These are phyloP conservation scores for Akanthomyces dipterigenus DNA, from an alignment of 2,329 filamentous ascomycete genomes.

Conservation along the genomic window DNA sequence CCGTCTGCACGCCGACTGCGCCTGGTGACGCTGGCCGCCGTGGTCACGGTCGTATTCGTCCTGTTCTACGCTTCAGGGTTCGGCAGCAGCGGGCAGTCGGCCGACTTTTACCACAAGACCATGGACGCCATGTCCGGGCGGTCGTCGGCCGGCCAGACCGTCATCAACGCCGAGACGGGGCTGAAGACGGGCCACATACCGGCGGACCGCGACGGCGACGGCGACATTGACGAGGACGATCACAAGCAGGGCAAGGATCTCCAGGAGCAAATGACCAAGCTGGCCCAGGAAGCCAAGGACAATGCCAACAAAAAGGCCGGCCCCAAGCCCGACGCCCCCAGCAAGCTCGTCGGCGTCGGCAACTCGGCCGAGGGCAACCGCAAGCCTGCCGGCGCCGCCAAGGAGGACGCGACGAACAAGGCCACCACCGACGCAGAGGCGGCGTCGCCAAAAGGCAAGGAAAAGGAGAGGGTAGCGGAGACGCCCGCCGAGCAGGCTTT, in stretches of 20 bases:
- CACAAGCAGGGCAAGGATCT: conserved; percentile 42
- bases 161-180: conserved; percentile 34
- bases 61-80: conserved; percentile 66
- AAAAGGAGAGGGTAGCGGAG: conserved; percentile 35
- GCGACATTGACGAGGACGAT: conserved; percentile 51
- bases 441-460: conserved; percentile 5
- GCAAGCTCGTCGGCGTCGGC: conserved; percentile 51
- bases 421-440: neutral
- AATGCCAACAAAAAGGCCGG: conserved; percentile 60
- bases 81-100: conserved; percentile 32
- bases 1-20: conserved; percentile 64
- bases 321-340: conserved; percentile 52
- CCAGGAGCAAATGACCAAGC: conserved; percentile 57
- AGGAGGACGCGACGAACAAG: conserved; percentile 11
- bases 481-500: conserved; percentile 64
- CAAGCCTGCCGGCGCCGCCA: conserved; percentile 24
- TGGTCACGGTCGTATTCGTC: conserved; percentile 59
- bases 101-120: conserved; percentile 56
- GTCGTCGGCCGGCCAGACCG: conserved; percentile 26
- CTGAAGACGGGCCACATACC: conserved; percentile 33
- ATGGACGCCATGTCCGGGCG: conserved; percentile 44
- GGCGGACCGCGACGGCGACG: conserved; percentile 47
- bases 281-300: conserved; percentile 63
- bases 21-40: conserved; percentile 55
- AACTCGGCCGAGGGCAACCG: conserved; percentile 48